Base-by-base conservation (phyloP, 208 protist species). In the Wallacemonas collosoma region DNA sequence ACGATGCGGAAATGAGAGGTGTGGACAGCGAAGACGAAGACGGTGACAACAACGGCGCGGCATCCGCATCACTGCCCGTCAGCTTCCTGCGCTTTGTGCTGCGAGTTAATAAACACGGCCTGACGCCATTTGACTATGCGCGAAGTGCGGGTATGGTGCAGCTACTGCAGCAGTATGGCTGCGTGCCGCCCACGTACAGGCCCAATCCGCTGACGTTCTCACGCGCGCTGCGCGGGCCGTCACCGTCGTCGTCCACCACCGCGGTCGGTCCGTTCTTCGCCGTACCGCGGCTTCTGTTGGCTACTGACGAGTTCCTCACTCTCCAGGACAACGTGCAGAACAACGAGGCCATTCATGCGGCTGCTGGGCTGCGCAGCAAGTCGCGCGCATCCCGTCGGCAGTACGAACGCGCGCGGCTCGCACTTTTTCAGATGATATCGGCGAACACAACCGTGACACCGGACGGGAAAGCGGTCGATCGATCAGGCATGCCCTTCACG, bases 41-140 rank as follows among this genome's bases (percentile, higher is more conserved):
- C 64, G 45, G 11, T 58, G 40, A 71, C 26, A 57, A 51, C 41
- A 50, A 9, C 12, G 45, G 40, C 26, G 55, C 9, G 48, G 63
- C 14, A 7, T 15, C 41, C 35, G 11, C 69, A 62, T 15, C 4
- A 1, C 57, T 78, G 43, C 82, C 87, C 1, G 73, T 81, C 8
- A 44, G 53, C 38, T 95, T 93, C 55, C 58, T 95, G 17, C 87
- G 85, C 9, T 69, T 81, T 47, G 89, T 95, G 87, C 73, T 95
- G 17, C 78, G 75, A n/a, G 73, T 75, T 35, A 95, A 95, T 69
- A 76, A 80, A 12, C 78, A 91, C 67, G 90, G 90, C 8, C 80
- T 95, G 15, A 87, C 90, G 41, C 76, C 90, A 1, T 93, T 95
- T 71, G 90, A 95, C 81, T 95, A 95, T 68, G 87, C 90, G 0